Evolutionary conservation across 1,139 yeast species (phyloP), one percentile per base, ranked within the genome.

Genomic region (Nakaseomyces bracarensis): DNA sequence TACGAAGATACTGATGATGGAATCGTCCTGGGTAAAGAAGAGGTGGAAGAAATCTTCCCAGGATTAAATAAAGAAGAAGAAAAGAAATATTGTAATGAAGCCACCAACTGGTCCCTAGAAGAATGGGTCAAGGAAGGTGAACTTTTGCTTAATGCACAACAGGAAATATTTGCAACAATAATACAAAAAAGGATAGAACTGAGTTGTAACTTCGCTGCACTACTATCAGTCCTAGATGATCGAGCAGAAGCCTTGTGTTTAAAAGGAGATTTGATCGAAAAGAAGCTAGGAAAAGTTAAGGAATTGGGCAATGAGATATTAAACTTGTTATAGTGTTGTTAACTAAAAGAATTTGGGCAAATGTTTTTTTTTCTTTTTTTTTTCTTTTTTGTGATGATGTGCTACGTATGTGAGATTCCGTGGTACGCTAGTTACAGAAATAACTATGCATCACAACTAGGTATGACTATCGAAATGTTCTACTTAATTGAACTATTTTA

Each of bases 241-340:
- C 61, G 70, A 50, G 71, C 73, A 1, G 47, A 50, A 4, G 56
- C 59, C 9, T 52, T 70, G 27, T 65, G 62, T 25, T 49, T 51
- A 4, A 63, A 61, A 38, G 72, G 69, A n/a, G 49, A 48, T 1
- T 53, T 58, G 13, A 45, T 70, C 19, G 64, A 65, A 42, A 60
- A 56, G 18, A 65, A 68, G 47, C 54, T 68, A 31, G 49, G 49
- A 4, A 62, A 63, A 37, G 56, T 70, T 19, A 67, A 65, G 45
- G 59, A 54, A 14, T 54, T 69, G 25, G 72, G 72, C 9, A 58
- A 60, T 30, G 71, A 67, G 43, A 69, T 70, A 36, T 61, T 67
- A n/a, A 54, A 59, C 36, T 57, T 63, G 14, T 14, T 39, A 15
- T 39, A n/a, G 14, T 10, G n/a, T n/a, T n/a, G n/a, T n/a, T n/a